Base-by-base conservation (phyloP, 306 rosid genomes). In the Cicer cuneatum region DNA sequence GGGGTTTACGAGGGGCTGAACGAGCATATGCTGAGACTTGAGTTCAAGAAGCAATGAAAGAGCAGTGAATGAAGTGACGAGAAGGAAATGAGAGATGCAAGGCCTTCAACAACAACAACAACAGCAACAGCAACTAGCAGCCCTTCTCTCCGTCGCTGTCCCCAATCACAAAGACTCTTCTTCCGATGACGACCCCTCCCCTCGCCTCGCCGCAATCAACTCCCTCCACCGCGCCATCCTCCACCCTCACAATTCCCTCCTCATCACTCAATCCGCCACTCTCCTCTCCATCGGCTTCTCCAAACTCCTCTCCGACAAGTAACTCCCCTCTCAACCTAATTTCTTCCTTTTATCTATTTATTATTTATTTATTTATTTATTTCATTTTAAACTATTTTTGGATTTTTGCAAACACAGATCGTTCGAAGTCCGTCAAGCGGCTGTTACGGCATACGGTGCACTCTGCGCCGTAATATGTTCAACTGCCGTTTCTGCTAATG, bases 271-370 rank as follows among this genome's bases (percentile, higher is more conserved):
- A 87, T 93, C 97, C 76, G 97, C 98, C 81, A 48, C 87, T 77
- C 90, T 90, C 78, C 97, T 93, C 52, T 81, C 89, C 41, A 97
- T 88, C 76, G 87, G 92, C 71, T 87, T 93, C 84, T 89, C 93
- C 69, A 93, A 89, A 86, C 97, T 93, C 42, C 90, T 93, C 69
- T 85, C 98, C 69, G 92, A 90, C 53, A 93, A 89, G 98, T 89
- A 82, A 78, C 33, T 8, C 41, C 19, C 41, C 29, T 57, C 12
- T 35, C 66, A 24, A 7, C 73, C 74, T 45, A 53, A 66, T 29
- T 11, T 0, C 53, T 8, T 3, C 48, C 14, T 19, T 0, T 11
- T n/a, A n/a, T n/a, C n/a, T n/a, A n/a, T n/a, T 5, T 5, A 10
- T 40, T 38, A 16, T 1, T 4, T 37, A 0, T 11, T 38, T 52